phyloP scores from a whole-genome alignment of 331 rosid species.

The Phaseolus coccineus region DNA sequence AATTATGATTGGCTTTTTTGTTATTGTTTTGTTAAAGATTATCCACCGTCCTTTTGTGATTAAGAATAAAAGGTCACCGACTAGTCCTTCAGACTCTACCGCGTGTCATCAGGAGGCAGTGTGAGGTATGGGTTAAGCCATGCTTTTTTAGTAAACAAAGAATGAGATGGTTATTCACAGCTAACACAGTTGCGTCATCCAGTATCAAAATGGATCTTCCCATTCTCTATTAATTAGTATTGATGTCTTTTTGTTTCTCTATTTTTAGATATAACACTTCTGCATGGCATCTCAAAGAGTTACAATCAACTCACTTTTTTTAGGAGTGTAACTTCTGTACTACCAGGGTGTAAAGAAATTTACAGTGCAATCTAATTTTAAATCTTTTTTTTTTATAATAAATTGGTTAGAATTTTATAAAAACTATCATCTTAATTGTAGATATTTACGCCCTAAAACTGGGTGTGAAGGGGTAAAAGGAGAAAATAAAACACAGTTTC shows the following conservation, averaged over 20 bases:
- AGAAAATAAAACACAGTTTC: not conserved
- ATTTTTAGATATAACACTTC: not conserved
- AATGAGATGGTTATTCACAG: constrained; percentile 31
- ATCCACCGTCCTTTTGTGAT: constrained; percentile 42
- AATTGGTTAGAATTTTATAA: too few relatives aligned
- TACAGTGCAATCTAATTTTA: too few relatives aligned
- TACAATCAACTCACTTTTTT: too few relatives aligned
- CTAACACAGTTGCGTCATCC: constrained; percentile 47
- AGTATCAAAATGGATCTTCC: constrained; percentile 34
- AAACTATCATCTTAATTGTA: too few relatives aligned
- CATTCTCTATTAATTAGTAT: constrained; percentile 16
- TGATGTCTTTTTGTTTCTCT: not conserved
- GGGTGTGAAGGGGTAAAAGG: not conserved
- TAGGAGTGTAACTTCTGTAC: too few relatives aligned
- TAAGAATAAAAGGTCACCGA: constrained; percentile 58
- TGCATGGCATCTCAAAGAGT: not conserved
- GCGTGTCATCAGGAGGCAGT: constrained; percentile 48
- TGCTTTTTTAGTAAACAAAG: not conserved
- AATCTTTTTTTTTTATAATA: too few relatives aligned
- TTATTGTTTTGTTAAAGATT: constrained; percentile 12
- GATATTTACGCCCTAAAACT: not conserved
- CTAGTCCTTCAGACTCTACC: constrained; percentile 45
- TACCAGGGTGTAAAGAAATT: too few relatives aligned
- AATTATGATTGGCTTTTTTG: not conserved
- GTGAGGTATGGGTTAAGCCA: constrained; percentile 40